These are phyloP conservation scores for Plasmodium gonderi DNA, from an alignment of 169 alveolate genomes.

Conservation along the genomic window DNA sequence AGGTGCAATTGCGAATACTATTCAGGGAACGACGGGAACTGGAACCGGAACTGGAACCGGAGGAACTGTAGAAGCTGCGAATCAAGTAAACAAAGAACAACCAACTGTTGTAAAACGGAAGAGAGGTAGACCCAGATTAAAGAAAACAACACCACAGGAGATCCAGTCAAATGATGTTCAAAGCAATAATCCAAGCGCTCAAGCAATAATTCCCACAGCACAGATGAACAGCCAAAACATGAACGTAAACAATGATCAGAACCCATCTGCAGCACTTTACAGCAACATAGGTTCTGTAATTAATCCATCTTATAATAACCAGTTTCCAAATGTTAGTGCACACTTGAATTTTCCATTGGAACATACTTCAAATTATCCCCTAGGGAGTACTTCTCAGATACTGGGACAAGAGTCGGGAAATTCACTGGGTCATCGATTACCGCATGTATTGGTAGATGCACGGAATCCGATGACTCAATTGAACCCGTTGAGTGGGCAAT, in stretches of 20 bases:
- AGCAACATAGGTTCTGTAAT: constrained; percentile 17
- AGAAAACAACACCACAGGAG: constrained; percentile 52
- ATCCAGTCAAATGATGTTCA: constrained; percentile 6
- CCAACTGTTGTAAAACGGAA: constrained; percentile 29
- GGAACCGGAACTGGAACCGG: background rate
- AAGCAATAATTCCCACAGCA: background rate
- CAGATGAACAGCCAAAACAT: background rate
- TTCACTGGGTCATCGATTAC: background rate
- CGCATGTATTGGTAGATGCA: background rate
- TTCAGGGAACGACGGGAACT: background rate
- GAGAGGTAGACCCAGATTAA: constrained; percentile 55
- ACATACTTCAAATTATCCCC: background rate
- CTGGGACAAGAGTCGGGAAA: background rate
- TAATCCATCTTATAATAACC: constrained; percentile 13
- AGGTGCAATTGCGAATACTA: too few relatives aligned
- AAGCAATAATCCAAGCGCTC: background rate
- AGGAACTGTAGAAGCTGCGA: background rate
- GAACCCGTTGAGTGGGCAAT: constrained; percentile 11
- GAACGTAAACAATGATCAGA: background rate
- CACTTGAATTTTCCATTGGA: background rate
- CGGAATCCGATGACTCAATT: background rate
- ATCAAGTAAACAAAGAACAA: too few relatives aligned
- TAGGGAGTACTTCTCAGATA: background rate
- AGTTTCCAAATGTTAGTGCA: background rate
- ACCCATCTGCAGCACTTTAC: background rate